Evolutionary conservation across 2,329 filamentous ascomycete genomes (phyloP).

Genomic region (Penicillium freii): DNA sequence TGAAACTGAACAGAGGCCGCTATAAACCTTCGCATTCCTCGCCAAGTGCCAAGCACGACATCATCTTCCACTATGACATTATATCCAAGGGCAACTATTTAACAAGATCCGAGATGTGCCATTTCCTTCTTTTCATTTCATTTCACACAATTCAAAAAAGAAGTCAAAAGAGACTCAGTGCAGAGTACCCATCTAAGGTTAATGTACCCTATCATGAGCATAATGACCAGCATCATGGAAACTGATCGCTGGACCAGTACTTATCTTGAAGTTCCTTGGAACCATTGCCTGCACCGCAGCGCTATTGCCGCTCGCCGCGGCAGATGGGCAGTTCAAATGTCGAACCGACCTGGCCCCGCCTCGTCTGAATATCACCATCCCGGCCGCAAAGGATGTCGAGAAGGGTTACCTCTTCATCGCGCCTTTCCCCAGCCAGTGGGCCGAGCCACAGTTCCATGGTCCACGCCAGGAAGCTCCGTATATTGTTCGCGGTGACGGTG

Average conservation of each 20-base stretch:
- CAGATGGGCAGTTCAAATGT: slow-evolving; percentile 32
- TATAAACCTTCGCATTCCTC: too few relatives aligned
- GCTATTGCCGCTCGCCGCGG: slow-evolving; percentile 27
- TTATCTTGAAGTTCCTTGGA: slow-evolving; percentile 24
- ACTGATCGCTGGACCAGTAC: slow-evolving; percentile 28
- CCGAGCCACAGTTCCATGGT: too few relatives aligned
- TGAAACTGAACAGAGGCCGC: too few relatives aligned
- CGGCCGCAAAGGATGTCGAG: too few relatives aligned
- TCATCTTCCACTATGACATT: slow-evolving; percentile 5
- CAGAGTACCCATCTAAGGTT: slow-evolving; percentile 28
- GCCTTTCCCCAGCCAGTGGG: too few relatives aligned
- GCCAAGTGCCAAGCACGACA: slow-evolving; percentile 21
- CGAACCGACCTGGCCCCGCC: too few relatives aligned
- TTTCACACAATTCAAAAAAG: background rate
- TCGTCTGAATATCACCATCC: too few relatives aligned
- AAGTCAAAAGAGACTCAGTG: slow-evolving; percentile 14
- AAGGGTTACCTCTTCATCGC: too few relatives aligned
- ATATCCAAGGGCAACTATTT: background rate
- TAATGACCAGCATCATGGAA: slow-evolving; percentile 20
- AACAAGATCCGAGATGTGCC: background rate
- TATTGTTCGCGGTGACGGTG: too few relatives aligned
- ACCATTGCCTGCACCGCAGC: slow-evolving; percentile 16
- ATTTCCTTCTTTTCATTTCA: background rate
- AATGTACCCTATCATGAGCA: slow-evolving; percentile 32
- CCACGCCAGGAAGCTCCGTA: too few relatives aligned